Conservation (phyloP, 306 rosid species). For the Prinsepia uniflora region DNA sequence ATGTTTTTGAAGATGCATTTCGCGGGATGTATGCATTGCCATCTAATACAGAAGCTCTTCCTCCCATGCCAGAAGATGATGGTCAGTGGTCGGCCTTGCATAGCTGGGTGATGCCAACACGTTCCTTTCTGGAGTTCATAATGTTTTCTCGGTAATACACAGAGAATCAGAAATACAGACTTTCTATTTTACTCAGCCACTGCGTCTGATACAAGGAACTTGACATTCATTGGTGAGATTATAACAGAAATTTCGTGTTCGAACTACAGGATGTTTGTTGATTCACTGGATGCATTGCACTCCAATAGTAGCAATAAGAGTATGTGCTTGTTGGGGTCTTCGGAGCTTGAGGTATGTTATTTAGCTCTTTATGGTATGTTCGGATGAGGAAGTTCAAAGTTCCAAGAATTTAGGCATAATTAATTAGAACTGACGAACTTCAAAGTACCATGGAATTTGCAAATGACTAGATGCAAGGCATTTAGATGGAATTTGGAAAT, state of each 20-base stretch:
- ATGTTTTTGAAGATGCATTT: slow-evolving; percentile 68
- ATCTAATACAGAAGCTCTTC: slow-evolving; percentile 63
- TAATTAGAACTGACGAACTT: no score
- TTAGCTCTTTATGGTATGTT: background rate
- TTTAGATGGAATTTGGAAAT: no score
- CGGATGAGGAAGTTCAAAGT: no score
- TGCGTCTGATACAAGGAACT: slow-evolving; percentile 13
- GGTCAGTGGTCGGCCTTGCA: slow-evolving; percentile 88
- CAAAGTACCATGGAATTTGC: no score
- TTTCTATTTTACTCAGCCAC: slow-evolving; percentile 12
- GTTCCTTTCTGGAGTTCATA: slow-evolving; percentile 79
- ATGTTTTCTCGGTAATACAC: slow-evolving; percentile 82
- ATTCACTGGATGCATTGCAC: slow-evolving; percentile 77
- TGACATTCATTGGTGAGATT: slow-evolving; percentile 15
- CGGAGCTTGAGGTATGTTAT: slow-evolving; percentile 67
- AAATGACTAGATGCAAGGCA: no score
- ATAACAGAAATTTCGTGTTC: slow-evolving; percentile 26
- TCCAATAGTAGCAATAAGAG: slow-evolving; percentile 37
- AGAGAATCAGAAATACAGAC: background rate
- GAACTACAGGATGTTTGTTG: slow-evolving; percentile 79
- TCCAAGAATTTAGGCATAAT: no score
- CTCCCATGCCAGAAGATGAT: slow-evolving; percentile 95
- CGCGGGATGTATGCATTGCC: slow-evolving; percentile 70
- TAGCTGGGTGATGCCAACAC: slow-evolving; percentile 99
- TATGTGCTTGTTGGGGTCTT: slow-evolving; percentile 65